These are phyloP conservation scores for Phytophthora sansomeana DNA, from an alignment of 352 stramenopile genomes.

Conservation along the genomic window DNA sequence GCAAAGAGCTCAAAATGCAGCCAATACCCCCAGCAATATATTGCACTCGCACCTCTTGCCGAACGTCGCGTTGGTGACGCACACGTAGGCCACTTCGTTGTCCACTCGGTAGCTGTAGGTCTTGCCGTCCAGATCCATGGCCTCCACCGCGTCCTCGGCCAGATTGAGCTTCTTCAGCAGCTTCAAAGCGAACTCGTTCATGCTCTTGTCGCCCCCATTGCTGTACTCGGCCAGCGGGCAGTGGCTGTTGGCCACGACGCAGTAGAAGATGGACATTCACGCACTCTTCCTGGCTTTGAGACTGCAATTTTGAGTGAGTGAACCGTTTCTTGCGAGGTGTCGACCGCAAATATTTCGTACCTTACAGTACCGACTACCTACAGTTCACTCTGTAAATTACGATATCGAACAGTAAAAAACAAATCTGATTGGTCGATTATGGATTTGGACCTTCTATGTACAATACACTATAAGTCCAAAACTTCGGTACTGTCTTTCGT, in stretches of 20 bases:
- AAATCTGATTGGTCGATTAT: too few relatives aligned
- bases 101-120: slow-evolving; percentile 90
- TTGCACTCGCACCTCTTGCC: slow-evolving; percentile 67
- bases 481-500: slow-evolving; percentile 1
- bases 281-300: neutral
- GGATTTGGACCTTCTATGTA: too few relatives aligned
- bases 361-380: slow-evolving; percentile 6
- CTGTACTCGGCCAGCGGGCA: slow-evolving; percentile 84
- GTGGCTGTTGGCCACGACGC: slow-evolving; percentile 84
- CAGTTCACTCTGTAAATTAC: too few relatives aligned
- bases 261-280: slow-evolving; percentile 90
- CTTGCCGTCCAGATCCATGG: slow-evolving; percentile 84
- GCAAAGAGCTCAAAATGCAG: neutral
- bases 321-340: slow-evolving; percentile 21
- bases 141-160: slow-evolving; percentile 73
- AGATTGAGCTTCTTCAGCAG: slow-evolving; percentile 89
- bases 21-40: neutral
- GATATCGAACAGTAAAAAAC: too few relatives aligned
- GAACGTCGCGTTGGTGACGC: slow-evolving; percentile 80
- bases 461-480: too few relatives aligned
- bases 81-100: slow-evolving; percentile 87
- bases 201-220: slow-evolving; percentile 86
- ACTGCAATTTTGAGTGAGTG: neutral
- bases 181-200: slow-evolving; percentile 88
- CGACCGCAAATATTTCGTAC: slow-evolving; percentile 6